phyloP scores from a whole-genome alignment of 2,329 filamentous ascomycete species.

The Xylaria sp. region DNA sequence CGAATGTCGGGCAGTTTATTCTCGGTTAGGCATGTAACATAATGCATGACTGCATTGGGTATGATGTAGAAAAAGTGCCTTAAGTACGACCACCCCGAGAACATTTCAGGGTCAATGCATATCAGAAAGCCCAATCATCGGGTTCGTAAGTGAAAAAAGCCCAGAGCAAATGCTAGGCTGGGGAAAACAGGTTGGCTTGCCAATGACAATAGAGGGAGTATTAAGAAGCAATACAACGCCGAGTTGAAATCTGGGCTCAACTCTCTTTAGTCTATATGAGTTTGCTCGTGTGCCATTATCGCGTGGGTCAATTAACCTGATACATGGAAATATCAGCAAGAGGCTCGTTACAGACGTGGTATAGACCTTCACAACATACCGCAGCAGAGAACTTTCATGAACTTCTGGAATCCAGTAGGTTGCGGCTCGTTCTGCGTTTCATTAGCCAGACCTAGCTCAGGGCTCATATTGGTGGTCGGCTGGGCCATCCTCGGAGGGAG shows the following conservation, averaged over 20 bases:
- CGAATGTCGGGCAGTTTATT: slow-evolving; percentile 6
- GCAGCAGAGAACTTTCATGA: slow-evolving; percentile 90
- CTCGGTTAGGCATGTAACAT: slow-evolving; percentile 3
- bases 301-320: slow-evolving; percentile 25
- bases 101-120: not conserved
- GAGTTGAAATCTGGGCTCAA: slow-evolving; percentile 26
- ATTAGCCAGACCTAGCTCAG: slow-evolving; percentile 49
- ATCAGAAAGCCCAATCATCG: not conserved
- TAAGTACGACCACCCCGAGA: slow-evolving; percentile 2
- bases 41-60: not conserved
- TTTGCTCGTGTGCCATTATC: slow-evolving; percentile 26
- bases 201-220: slow-evolving; percentile 23
- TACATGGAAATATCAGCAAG: too few species aligned
- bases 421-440: slow-evolving; percentile 62
- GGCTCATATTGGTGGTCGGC: slow-evolving; percentile 52
- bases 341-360: not conserved
- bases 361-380: slow-evolving; percentile 46
- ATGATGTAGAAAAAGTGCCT: slow-evolving; percentile 1
- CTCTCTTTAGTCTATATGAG: slow-evolving; percentile 31
- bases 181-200: slow-evolving; percentile 16
- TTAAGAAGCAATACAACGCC: slow-evolving; percentile 29
- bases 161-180: slow-evolving; percentile 19
- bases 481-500: slow-evolving; percentile 61
- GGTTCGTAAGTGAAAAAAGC: slow-evolving; percentile 14
- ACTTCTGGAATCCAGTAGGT: slow-evolving; percentile 79